Conservation (phyloP, 176 grass and related monocot genomes). For the Avena atlantica region DNA sequence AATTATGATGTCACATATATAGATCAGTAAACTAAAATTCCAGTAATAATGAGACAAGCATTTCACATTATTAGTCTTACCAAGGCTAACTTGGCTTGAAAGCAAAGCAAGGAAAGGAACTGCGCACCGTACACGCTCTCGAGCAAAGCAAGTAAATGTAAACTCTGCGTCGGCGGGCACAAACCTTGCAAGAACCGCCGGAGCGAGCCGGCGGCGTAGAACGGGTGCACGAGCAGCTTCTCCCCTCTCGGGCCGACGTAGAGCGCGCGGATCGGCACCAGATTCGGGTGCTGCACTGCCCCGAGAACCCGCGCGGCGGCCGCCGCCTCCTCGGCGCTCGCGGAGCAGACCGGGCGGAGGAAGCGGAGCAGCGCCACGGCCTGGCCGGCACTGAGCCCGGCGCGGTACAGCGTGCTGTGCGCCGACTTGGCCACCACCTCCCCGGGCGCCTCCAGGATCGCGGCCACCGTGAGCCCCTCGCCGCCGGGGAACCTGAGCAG, state of each 20-base stretch:
- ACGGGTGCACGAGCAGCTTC: slow-evolving; percentile 90
- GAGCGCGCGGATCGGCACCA: slow-evolving; percentile 81
- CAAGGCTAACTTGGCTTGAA: slow-evolving; percentile 33
- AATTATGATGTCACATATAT: neutral
- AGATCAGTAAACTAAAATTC: slow-evolving; percentile 5
- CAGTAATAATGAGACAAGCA: neutral
- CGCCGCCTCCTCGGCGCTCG: slow-evolving; percentile 55
- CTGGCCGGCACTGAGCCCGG: slow-evolving; percentile 55
- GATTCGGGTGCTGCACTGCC: slow-evolving; percentile 68
- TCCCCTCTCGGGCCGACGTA: slow-evolving; percentile 87
- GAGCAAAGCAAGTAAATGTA: neutral
- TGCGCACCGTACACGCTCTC: neutral
- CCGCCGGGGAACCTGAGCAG: slow-evolving; percentile 78
- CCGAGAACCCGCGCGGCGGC: slow-evolving; percentile 60
- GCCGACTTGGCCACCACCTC: slow-evolving; percentile 89
- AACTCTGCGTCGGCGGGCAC: neutral
- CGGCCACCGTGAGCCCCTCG: slow-evolving; percentile 72
- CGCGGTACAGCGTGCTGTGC: slow-evolving; percentile 88
- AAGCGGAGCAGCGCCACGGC: slow-evolving; percentile 77
- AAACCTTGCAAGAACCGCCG: slow-evolving; percentile 71
- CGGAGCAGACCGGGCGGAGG: slow-evolving; percentile 69
- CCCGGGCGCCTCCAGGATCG: slow-evolving; percentile 88
- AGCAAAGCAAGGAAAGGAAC: slow-evolving; percentile 20
- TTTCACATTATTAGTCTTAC: slow-evolving; percentile 37
- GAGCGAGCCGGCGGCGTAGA: slow-evolving; percentile 85